Conservation (phyloP, 1,139 yeast genomes). For the Candida sp. region DNA sequence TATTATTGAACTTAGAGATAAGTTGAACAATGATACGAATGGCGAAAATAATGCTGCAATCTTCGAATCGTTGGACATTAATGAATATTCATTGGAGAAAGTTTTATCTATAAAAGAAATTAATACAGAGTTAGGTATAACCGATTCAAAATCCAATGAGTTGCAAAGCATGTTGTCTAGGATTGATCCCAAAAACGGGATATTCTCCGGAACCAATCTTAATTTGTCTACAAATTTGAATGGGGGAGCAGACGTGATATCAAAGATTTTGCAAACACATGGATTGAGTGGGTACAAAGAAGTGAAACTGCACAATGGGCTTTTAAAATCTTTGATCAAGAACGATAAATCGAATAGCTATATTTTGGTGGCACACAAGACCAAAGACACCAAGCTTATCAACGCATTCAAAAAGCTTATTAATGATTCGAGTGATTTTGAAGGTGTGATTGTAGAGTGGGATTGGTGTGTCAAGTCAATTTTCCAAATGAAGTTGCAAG, state of each 20-base stretch:
- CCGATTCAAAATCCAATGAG: constrained; percentile 12
- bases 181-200: constrained; percentile 21
- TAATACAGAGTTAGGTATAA: constrained; percentile 31
- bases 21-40: not conserved
- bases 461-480: constrained; percentile 65
- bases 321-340: constrained; percentile 5
- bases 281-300: constrained; percentile 46
- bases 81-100: constrained; percentile 36
- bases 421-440: constrained; percentile 11
- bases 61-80: constrained; percentile 19
- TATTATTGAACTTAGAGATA: constrained; percentile 36
- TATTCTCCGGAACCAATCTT: constrained; percentile 46
- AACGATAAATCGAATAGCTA: constrained; percentile 11
- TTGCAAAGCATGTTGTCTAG: constrained; percentile 5
- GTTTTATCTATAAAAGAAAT: constrained; percentile 23
- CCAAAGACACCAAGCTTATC: constrained; percentile 43
- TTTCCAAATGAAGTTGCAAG: constrained; percentile 42
- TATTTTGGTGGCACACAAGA: constrained; percentile 35
- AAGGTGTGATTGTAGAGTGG: constrained; percentile 52
- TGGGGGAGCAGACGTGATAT: constrained; percentile 65
- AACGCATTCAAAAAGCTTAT: constrained; percentile 33
- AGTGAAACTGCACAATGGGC: constrained; percentile 17
- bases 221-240: constrained; percentile 60
- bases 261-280: constrained; percentile 62
- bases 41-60: constrained; percentile 3